A percentile compares a stretch with the other conserved stretches of the same genome.
Conservation (phyloP, 78 protist species). For the Tieghemostelium lacteum region DNA sequence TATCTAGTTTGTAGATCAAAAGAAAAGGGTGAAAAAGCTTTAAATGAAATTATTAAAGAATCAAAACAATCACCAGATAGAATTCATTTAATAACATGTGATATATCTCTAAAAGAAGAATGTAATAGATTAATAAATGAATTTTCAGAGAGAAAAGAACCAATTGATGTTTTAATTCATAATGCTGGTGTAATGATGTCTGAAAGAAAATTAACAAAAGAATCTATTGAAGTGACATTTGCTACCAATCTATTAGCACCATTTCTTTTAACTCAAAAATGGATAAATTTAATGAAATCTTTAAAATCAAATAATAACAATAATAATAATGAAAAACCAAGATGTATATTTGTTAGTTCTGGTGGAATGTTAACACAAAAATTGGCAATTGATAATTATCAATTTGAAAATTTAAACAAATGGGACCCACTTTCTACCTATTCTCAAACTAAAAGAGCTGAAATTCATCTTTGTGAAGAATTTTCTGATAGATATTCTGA, state of each 20-base stretch:
- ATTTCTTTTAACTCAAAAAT: constrained; percentile 3
- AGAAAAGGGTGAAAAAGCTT: constrained; percentile 54
- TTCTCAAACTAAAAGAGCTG: constrained; percentile 54
- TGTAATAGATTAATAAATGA: neutral
- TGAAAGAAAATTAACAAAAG: neutral
- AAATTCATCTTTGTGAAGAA: constrained; percentile 28
- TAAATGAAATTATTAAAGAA: constrained; percentile 17
- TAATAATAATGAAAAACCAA: neutral
- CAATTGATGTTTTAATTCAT: constrained; percentile 33
- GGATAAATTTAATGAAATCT: neutral
- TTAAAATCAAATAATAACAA: neutral
- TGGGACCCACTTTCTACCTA: constrained; percentile 46
- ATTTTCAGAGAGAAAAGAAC: neutral
- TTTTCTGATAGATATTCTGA: constrained; percentile 14
- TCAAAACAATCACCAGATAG: neutral
- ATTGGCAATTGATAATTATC: constrained; percentile 23
- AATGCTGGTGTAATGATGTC: constrained; percentile 66
- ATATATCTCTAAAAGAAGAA: neutral
- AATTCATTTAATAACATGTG: constrained; percentile 14
- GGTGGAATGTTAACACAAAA: constrained; percentile 64
- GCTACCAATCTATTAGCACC: constrained; percentile 63
- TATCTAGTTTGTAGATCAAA: constrained; percentile 58
- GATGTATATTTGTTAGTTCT: constrained; percentile 50
- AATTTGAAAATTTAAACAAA: constrained; percentile 1
- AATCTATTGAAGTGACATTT: constrained; percentile 38